phyloP scores from a whole-genome alignment of 306 rosid species.

The Gleditsia sinensis region DNA sequence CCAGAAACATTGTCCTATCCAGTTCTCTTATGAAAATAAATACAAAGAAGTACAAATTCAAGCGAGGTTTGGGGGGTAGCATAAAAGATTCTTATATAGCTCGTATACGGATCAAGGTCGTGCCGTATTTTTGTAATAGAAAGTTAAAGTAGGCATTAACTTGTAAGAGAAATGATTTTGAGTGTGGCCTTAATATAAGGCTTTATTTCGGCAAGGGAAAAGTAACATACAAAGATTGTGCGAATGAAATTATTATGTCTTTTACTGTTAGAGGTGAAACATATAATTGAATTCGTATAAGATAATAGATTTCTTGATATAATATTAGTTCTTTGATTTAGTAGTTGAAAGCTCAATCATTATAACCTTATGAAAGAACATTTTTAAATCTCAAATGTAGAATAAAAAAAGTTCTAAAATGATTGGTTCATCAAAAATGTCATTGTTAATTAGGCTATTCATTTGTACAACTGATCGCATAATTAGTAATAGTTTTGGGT shows the following conservation, averaged over 20 bases:
- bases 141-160: no score
- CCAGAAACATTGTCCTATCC: no score
- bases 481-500: neutral
- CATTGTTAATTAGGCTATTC: no score
- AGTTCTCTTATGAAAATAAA: no score
- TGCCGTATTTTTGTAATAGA: no score
- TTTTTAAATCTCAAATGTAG: neutral
- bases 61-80: no score
- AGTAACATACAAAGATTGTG: neutral
- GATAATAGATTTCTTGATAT: neutral
- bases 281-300: no score
- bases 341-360: neutral
- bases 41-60: no score
- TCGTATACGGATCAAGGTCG: no score
- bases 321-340: neutral
- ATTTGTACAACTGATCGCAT: neutral
- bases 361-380: no score
- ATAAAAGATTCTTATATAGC: no score
- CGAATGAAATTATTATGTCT: neutral
- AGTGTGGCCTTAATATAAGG: neutral
- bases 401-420: neutral
- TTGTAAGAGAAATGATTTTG: constrained; percentile 29
- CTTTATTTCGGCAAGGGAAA: no score
- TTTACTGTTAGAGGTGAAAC: neutral
- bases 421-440: neutral